Evolutionary conservation across 2,329 filamentous ascomycete species (phyloP).

Genomic region (Ascochyta viciae-villosae): DNA sequence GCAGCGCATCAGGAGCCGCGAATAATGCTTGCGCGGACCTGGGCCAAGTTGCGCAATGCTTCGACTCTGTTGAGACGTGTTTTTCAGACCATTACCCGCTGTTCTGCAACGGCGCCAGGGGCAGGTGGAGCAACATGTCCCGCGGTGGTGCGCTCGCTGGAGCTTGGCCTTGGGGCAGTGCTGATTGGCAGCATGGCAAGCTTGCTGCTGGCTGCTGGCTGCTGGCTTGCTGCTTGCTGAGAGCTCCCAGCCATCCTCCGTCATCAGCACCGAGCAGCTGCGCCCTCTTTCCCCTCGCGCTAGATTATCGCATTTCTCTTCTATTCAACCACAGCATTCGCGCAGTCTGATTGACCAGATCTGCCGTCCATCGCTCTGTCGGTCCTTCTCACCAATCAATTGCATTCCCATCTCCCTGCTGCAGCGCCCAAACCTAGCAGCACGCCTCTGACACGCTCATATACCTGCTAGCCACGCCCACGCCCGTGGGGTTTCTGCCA

Average conservation of each 20-base stretch:
- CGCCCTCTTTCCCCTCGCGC: conserved; percentile 18
- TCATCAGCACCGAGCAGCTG: conserved; percentile 16
- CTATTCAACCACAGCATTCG: not conserved
- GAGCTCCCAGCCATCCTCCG: conserved; percentile 18
- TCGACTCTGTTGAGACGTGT: not conserved
- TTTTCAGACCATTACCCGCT: conserved; percentile 8
- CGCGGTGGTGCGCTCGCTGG: conserved; percentile 2
- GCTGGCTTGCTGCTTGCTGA: no score
- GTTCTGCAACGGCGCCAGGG: conserved; percentile 23
- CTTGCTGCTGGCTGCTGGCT: not conserved
- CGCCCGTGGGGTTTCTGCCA: not conserved
- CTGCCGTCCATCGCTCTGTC: conserved; percentile 2
- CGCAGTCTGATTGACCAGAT: conserved; percentile 12
- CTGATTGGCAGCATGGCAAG: conserved; percentile 12
- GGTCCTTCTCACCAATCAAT: conserved; percentile 5
- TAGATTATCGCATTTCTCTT: not conserved
- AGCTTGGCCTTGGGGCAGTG: conserved; percentile 18
- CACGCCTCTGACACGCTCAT: conserved; percentile 17
- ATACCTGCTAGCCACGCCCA: conserved; percentile 10
- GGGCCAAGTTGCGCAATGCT: conserved; percentile 6
- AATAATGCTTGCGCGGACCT: conserved; percentile 2
- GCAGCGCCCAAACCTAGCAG: conserved; percentile 7
- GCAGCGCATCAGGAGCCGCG: conserved; percentile 1
- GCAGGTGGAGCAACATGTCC: conserved; percentile 16
- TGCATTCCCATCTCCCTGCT: conserved; percentile 11